Percentiles rank a stretch among this genome's conserved stretches.
Evolutionary conservation across 2,329 filamentous ascomycete genomes (phyloP).

Genomic region (Diaporthe vaccinii): DNA sequence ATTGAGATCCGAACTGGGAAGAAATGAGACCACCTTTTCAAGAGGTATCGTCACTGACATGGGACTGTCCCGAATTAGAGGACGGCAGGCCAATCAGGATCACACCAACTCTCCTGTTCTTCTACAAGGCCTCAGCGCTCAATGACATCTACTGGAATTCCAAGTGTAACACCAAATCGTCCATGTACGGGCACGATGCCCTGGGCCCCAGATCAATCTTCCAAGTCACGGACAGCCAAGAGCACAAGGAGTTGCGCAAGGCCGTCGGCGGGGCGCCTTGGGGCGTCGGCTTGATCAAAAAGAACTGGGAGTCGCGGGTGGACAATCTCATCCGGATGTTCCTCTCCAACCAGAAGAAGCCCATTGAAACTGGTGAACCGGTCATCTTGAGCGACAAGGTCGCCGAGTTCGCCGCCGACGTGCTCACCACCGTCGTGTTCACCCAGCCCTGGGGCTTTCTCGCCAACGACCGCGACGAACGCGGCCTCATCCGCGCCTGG

Average conservation of each 20-base stretch:
- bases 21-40: neutral
- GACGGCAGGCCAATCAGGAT: conserved; percentile 51
- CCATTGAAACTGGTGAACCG: conserved; percentile 43
- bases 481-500: conserved; percentile 52
- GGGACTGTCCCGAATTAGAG: conserved; percentile 39
- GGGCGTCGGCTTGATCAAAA: conserved; percentile 55
- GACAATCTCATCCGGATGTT: conserved; percentile 53
- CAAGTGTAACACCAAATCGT: conserved; percentile 52
- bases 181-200: conserved; percentile 52
- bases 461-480: conserved; percentile 54
- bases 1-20: neutral
- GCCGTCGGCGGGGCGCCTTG: conserved; percentile 51
- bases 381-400: conserved; percentile 54
- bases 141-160: conserved; percentile 57
- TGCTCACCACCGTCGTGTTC: conserved; percentile 57
- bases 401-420: conserved; percentile 56
- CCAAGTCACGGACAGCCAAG: conserved; percentile 47
- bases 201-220: conserved; percentile 54
- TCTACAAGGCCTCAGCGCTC: conserved; percentile 51
- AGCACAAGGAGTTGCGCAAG: conserved; percentile 52
- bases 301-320: conserved; percentile 53
- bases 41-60: conserved; percentile 19
- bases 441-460: conserved; percentile 54
- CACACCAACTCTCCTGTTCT: conserved; percentile 53
- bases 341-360: conserved; percentile 49